Evolutionary conservation across 2,329 filamentous ascomycete species (phyloP).

Genomic region (Pseudogymnoascus sp.): DNA sequence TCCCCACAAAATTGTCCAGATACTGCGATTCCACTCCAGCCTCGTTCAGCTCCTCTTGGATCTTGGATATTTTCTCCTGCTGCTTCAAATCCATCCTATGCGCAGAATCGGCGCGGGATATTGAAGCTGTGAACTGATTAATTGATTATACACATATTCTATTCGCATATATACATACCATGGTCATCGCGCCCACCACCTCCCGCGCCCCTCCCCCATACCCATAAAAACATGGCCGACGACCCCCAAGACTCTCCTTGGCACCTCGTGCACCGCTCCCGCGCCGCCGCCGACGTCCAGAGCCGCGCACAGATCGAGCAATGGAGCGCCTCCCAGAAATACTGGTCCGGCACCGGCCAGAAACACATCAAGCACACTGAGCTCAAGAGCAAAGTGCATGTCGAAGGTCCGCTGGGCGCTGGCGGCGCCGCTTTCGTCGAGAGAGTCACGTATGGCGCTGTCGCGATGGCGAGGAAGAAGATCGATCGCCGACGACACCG

Average conservation of each 20-base stretch:
- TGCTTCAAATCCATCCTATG: not conserved
- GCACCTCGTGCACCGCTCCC: slow-evolving; percentile 14
- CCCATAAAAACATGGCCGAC: not conserved
- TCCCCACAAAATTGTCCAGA: not conserved
- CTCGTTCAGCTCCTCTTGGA: not conserved
- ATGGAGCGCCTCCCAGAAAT: slow-evolving; percentile 18
- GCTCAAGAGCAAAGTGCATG: slow-evolving; percentile 12
- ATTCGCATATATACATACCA: not conserved
- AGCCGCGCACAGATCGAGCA: slow-evolving; percentile 21
- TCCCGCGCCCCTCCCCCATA: not conserved
- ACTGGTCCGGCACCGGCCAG: slow-evolving; percentile 21
- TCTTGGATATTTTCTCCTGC: not conserved
- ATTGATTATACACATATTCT: not conserved
- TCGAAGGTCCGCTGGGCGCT: slow-evolving; percentile 32
- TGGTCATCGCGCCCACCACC: not conserved
- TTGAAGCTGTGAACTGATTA: not conserved
- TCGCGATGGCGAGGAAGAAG: slow-evolving; percentile 41
- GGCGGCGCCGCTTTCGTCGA: slow-evolving; percentile 40
- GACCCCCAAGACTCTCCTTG: not conserved
- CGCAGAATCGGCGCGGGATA: not conserved
- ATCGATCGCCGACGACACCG: slow-evolving; percentile 23
- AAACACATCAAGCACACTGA: slow-evolving; percentile 20
- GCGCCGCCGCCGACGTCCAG: slow-evolving; percentile 18
- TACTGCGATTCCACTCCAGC: not conserved
- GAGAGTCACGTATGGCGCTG: slow-evolving; percentile 32